Evolutionary conservation across 2,329 filamentous ascomycete species (phyloP), one percentile per base, ranked within the genome.

Genomic region (Albifimbria verrucaria): DNA sequence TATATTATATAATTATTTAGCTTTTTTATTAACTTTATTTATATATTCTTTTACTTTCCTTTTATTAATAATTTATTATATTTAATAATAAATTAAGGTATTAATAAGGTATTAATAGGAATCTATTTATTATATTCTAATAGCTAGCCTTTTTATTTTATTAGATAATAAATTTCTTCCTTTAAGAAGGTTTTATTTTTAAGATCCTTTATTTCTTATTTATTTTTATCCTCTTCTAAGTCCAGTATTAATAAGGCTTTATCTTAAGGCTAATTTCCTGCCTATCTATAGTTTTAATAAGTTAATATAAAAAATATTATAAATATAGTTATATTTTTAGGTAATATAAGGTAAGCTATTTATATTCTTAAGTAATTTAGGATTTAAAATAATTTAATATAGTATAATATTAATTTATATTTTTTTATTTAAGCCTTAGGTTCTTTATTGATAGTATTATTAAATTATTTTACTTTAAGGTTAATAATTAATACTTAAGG

Each of bases 221-320:
- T 9, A 48, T 24, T 12, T 21, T 45, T 7, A 7, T 43, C 18
- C 20, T 49, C 39, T 21, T 43, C 7, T n/a, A 43, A n/a, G n/a
- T 43, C n/a, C 7, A 18, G 39, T n/a, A 43, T n/a, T 43, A 43
- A 18, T n/a, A 43, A 7, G 7, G 9, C 18, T 43, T 32, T 32
- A 32, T 32, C 15, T 9, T 32, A 9, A 9, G 7, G 9, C n/a
- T 43, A 10, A 7, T 21, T 43, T 18, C 20, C 39, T 18, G 9
- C 9, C n/a, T 43, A 43, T 43, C 39, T 49, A 28, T 49, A 49
- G 47, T 3, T 43, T n/a, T 43, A 43, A n/a, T 20, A 45, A 23
- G 20, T 23, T 45, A 21, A 45, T 21, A 45, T 21, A 45, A 23
- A 23, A 23, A 21, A 5, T 21, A 21, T 45, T 21, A 45, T 45